Conservation (phyloP, 225 moss, liverwort and hornwort genomes). For the Physcomitrellopsis africana region DNA sequence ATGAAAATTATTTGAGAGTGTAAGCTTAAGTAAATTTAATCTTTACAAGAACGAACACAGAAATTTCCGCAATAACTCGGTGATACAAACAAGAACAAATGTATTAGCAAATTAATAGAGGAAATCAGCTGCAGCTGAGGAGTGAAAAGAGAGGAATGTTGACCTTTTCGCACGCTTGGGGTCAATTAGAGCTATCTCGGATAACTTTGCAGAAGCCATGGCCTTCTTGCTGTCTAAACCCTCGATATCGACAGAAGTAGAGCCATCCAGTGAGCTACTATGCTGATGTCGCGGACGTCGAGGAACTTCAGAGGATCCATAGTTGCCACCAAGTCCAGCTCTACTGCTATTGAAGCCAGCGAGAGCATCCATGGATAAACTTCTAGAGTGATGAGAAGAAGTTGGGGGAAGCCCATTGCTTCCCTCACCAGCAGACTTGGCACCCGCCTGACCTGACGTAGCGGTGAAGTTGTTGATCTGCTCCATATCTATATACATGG, state of each 20-base stretch:
- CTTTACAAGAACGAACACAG: neutral
- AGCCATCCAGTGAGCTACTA: constrained; percentile 76
- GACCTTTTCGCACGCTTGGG: constrained; percentile 86
- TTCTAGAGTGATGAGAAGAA: constrained; percentile 68
- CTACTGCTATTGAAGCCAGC: constrained; percentile 50
- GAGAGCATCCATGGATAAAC: constrained; percentile 31
- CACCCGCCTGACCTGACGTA: constrained; percentile 49
- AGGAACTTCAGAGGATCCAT: constrained; percentile 56
- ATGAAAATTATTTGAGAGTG: neutral
- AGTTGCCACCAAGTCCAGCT: constrained; percentile 39
- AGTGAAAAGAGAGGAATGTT: neutral
- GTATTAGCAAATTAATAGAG: neutral
- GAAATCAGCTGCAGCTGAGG: neutral
- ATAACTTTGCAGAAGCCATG: constrained; percentile 75
- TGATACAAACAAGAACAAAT: neutral
- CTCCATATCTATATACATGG: constrained; percentile 93
- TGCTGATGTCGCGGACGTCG: constrained; percentile 75
- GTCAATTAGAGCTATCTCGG: constrained; percentile 76
- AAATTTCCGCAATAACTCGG: neutral
- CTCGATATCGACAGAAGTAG: constrained; percentile 69
- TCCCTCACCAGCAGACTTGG: constrained; percentile 48
- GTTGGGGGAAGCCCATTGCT: constrained; percentile 51
- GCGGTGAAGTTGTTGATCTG: constrained; percentile 71
- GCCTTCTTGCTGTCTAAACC: constrained; percentile 72
- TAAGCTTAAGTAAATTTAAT: neutral